A percentile compares a stretch with the other conserved stretches of the same genome.
Conservation (phyloP, 768 basidiomycete species). For the Kondoa subrosea region DNA sequence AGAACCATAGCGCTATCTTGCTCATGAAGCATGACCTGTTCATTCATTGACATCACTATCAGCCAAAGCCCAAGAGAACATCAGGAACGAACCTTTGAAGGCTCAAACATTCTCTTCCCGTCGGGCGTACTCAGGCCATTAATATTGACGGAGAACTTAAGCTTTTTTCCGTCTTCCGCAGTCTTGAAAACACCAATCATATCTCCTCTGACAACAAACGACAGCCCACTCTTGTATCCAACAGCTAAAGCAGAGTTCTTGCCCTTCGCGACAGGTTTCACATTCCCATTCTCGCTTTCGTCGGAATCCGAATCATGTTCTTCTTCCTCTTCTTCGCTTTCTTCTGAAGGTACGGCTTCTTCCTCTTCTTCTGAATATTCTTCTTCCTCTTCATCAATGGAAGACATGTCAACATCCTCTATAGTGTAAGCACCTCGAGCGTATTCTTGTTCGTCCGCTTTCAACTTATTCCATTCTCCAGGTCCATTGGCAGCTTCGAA, state of each 20-base stretch:
- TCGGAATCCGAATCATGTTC: slow-evolving; percentile 30
- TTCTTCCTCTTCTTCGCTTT: slow-evolving; percentile 33
- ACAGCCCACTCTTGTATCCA: slow-evolving; percentile 86
- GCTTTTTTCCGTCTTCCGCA: slow-evolving; percentile 25
- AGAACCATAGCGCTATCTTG: slow-evolving; percentile 82
- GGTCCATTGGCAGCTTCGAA: slow-evolving; percentile 45
- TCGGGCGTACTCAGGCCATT: slow-evolving; percentile 61
- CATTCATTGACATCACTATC: slow-evolving; percentile 10
- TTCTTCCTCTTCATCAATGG: slow-evolving; percentile 41
- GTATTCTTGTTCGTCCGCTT: slow-evolving; percentile 66
- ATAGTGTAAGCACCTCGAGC: slow-evolving; percentile 47
- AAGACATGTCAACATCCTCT: slow-evolving; percentile 80
- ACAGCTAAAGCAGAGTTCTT: slow-evolving; percentile 74
- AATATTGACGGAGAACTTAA: slow-evolving; percentile 65
- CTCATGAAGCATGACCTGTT: slow-evolving; percentile 28
- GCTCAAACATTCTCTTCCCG: slow-evolving; percentile 61
- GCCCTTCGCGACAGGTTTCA: slow-evolving; percentile 15
- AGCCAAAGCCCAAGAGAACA: slow-evolving; percentile 22
- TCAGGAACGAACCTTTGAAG: slow-evolving; percentile 50
- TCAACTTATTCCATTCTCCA: slow-evolving; percentile 50
- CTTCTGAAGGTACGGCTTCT: slow-evolving; percentile 37
- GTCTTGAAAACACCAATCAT: slow-evolving; percentile 30
- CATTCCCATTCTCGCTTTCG: slow-evolving; percentile 20
- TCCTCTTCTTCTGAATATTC: slow-evolving; percentile 38
- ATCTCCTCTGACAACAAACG: slow-evolving; percentile 75